Percentiles rank a stretch among this genome's conserved stretches.
Conservation (phyloP, 306 rosid species). For the Rubus parviflorus region DNA sequence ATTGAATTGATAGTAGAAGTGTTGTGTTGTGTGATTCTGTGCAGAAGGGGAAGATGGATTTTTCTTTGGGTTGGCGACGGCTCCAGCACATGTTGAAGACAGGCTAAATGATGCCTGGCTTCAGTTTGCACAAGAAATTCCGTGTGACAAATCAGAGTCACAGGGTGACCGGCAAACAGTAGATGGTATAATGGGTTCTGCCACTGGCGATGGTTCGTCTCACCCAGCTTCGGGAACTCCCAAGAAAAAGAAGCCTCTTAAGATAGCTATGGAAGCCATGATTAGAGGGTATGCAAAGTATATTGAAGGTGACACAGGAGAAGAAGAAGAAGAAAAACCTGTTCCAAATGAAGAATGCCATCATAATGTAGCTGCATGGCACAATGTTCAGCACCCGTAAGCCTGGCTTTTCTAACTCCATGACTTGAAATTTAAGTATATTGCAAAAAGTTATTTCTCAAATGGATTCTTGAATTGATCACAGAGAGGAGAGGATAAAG, state of each 20-base stretch:
- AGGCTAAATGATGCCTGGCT: conserved; percentile 91
- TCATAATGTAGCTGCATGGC: conserved; percentile 92
- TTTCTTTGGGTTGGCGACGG: conserved; percentile 93
- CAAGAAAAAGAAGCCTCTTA: conserved; percentile 62
- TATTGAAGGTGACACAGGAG: conserved; percentile 38
- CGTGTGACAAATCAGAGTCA: conserved; percentile 34
- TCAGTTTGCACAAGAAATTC: conserved; percentile 70
- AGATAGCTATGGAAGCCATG: conserved; percentile 92
- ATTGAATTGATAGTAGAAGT: neutral
- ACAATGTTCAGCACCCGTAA: conserved; percentile 88
- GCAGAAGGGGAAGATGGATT: conserved; percentile 64
- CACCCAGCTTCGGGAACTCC: conserved; percentile 40
- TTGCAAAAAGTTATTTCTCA: conserved; percentile 2
- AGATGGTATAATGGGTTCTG: conserved; percentile 69
- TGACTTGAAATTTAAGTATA: conserved; percentile 13
- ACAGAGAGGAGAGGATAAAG: conserved; percentile 92
- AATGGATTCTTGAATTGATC: conserved; percentile 35
- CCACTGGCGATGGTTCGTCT: conserved; percentile 75
- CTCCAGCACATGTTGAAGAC: conserved; percentile 97
- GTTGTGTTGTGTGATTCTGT: conserved; percentile 10
- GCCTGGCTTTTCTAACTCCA: conserved; percentile 19
- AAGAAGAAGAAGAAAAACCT: conserved; percentile 38
- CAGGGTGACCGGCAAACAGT: conserved; percentile 37
- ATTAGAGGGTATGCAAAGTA: conserved; percentile 74
- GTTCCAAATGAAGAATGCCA: conserved; percentile 36